Evolutionary conservation across 345 rosid genomes (phyloP).

Genomic region (Populus pruinosa): DNA sequence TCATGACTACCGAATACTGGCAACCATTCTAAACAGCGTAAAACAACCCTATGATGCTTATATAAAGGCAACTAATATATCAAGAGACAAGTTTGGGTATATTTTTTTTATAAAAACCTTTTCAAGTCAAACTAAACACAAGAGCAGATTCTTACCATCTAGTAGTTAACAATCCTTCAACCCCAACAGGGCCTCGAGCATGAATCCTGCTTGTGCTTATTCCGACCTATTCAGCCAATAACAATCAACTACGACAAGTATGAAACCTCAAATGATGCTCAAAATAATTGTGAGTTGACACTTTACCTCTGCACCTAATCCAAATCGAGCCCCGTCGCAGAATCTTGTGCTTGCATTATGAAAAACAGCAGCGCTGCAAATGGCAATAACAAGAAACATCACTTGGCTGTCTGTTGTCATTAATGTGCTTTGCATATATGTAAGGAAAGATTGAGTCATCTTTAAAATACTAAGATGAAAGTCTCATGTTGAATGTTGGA

Average conservation of each 20-base stretch:
- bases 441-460: neutral
- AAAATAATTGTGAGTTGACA: neutral
- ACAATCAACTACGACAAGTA: constrained; percentile 7
- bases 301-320: constrained; percentile 98
- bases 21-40: neutral
- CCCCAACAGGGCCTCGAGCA: constrained; percentile 99
- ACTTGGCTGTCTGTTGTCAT: neutral
- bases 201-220: constrained; percentile 96
- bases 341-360: constrained; percentile 98
- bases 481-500: neutral
- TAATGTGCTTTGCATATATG: neutral
- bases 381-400: constrained; percentile 3
- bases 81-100: neutral
- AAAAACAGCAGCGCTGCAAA: constrained; percentile 92
- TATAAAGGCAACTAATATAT: neutral
- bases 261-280: neutral
- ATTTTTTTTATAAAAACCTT: neutral
- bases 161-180: constrained; percentile 91
- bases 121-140: neutral
- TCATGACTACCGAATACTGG: neutral
- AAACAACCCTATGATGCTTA: neutral
- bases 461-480: too few relatives aligned
- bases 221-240: constrained; percentile 58
- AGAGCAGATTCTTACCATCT: constrained; percentile 58
- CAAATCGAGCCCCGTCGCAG: constrained; percentile 96